A percentile compares a stretch with the other conserved stretches of the same genome.
Evolutionary conservation across 2,329 filamentous ascomycete species (phyloP).

Genomic region (Penicillium sp.): DNA sequence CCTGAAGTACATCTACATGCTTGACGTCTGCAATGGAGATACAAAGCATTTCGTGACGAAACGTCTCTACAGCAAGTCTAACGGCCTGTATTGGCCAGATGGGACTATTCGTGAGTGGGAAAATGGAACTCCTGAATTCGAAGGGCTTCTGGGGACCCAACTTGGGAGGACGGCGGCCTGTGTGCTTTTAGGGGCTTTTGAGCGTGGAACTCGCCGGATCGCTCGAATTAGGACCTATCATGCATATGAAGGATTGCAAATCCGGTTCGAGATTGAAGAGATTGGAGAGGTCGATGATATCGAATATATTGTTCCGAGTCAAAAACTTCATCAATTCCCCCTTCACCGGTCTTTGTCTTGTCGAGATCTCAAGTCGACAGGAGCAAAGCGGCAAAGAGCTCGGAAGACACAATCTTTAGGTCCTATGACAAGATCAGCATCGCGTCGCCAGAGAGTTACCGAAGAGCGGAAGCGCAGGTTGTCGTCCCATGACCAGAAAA

Average conservation of each 20-base stretch:
- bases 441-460: not conserved
- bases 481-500: no score
- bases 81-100: not conserved
- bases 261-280: not conserved
- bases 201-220: conserved; percentile 2
- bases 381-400: not conserved
- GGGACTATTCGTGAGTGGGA: not conserved
- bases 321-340: not conserved
- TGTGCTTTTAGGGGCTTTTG: conserved; percentile 7
- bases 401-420: not conserved
- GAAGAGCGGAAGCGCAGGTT: not conserved
- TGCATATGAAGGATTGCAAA: not conserved
- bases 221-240: not conserved
- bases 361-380: not conserved
- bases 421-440: not conserved
- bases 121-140: conserved; percentile 2
- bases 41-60: not conserved
- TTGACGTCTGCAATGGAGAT: not conserved
- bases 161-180: conserved; percentile 1
- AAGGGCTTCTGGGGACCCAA: conserved; percentile 2
- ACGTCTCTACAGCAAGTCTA: not conserved
- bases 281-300: not conserved
- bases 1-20: not conserved
- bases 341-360: not conserved
- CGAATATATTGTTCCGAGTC: not conserved